phyloP scores from a whole-genome alignment of 257 asterid genomes.

The Primulina tabacum region DNA sequence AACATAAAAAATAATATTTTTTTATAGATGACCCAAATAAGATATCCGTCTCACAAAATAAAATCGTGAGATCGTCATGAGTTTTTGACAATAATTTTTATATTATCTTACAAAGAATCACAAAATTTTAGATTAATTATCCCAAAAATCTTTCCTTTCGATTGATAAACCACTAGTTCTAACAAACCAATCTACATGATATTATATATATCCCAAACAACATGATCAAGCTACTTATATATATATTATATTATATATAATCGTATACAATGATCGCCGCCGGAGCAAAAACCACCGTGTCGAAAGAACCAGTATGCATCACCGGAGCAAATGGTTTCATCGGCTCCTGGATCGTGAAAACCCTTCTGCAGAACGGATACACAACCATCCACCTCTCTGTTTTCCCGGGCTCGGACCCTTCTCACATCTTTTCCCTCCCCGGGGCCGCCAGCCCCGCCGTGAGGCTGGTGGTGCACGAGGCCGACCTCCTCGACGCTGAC shows the following conservation, averaged over 20 bases:
- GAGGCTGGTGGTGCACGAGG: conserved; percentile 57
- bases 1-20: too few relatives aligned
- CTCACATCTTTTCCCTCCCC: conserved; percentile 71
- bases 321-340: conserved; percentile 97
- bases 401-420: conserved; percentile 67
- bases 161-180: neutral
- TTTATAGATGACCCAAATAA: too few relatives aligned
- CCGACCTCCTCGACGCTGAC: conserved; percentile 51
- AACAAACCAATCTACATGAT: neutral
- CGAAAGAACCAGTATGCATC: conserved; percentile 65
- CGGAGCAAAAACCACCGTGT: neutral
- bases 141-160: neutral
- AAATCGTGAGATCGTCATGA: too few relatives aligned
- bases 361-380: conserved; percentile 66
- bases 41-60: too few relatives aligned
- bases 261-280: conserved; percentile 15
- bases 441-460: conserved; percentile 42
- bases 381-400: conserved; percentile 79
- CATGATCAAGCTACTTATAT: too few relatives aligned
- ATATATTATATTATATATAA: conserved; percentile 2
- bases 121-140: neutral
- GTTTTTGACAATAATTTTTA: too few relatives aligned
- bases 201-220: neutral
- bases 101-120: too few relatives aligned
- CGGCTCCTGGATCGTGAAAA: conserved; percentile 75